A percentile compares a stretch with the other conserved stretches of the same genome.
These are phyloP conservation scores for Tuber calosporum DNA, from an alignment of 495 filamentous ascomycete genomes.

Conservation along the genomic window DNA sequence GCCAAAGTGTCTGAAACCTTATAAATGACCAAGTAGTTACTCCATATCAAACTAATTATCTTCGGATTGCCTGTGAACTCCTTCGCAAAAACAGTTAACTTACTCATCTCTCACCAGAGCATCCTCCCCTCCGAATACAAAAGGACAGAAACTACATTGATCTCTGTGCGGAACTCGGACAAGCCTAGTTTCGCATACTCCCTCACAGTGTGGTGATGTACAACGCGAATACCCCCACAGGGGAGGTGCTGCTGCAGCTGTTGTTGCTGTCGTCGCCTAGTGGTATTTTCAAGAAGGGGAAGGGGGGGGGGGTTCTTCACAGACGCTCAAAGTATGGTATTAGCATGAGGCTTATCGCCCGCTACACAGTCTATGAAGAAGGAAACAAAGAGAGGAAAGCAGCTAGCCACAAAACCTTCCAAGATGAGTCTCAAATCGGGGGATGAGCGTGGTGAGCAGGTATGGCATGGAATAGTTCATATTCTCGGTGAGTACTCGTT, in stretches of 20 bases:
- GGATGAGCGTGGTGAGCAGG: neutral
- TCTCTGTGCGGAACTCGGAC: neutral
- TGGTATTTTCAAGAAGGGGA: neutral
- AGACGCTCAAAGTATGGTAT: neutral
- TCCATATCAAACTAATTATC: neutral
- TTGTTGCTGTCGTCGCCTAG: neutral
- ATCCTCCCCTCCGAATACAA: neutral
- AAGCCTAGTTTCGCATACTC: neutral
- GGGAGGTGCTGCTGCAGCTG: neutral
- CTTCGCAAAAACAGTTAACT: neutral
- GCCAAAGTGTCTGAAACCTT: no score
- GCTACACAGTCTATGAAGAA: neutral
- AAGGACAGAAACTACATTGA: neutral
- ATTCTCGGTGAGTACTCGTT: neutral
- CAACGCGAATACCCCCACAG: neutral
- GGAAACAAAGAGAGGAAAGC: neutral
- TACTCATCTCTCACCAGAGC: neutral
- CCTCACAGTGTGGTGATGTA: neutral
- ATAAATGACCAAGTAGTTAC: no score
- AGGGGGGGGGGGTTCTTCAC: no score
- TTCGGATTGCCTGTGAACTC: neutral
- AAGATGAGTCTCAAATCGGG: neutral
- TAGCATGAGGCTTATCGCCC: neutral
- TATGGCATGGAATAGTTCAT: neutral
- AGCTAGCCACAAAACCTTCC: neutral